Evolutionary conservation across 2,329 filamentous ascomycete genomes (phyloP), one percentile per base, ranked within the genome.

Genomic region (Cryoendolithus antarcticus): DNA sequence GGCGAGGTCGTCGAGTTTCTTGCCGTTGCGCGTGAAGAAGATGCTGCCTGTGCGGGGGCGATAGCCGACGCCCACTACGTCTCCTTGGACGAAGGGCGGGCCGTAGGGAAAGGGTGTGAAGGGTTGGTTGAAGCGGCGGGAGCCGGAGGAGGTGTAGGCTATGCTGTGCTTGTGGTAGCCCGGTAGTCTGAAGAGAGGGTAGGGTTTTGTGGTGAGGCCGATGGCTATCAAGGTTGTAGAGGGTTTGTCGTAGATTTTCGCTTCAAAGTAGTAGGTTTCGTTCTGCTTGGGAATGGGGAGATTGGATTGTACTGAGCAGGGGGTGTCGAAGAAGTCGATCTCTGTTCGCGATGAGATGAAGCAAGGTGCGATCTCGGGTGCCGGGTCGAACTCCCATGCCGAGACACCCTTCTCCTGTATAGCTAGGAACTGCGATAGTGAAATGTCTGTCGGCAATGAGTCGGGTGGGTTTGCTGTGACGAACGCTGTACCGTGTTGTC

Each of bases 401-500:
- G 91, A 94, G n/a, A 98, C 89, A 37, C 91, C 91, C 62, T 98
- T 98, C 67, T 98, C 91, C 66, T 98, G 91, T 49, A 98, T 98
- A 32, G 91, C 91, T 43, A 98, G 74, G 60, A 94, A 96, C 60
- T 98, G 91, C 29, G 91, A 96, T 47, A 98, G 67, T 13, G 91
- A 96, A 48, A 98, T 98, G 58, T 98, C 91, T 50, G 91, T 96
- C 55, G 91, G 86, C 42, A 89, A 68, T 6, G 91, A 96, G 62
- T 98, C 91, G 48, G 91, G 86, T 3, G 89, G 91, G 57, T 96
- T 95, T 40, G 81, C 85, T 60, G 91, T 81, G 45, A 95, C 78
- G 58, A 94, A 98, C 27, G 89, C 91, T 98, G 51, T 39, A 40
- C 27, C 24, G 12, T 32, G 7, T 19, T 44, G 54, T 54, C 53